Evolutionary conservation across 805 yeast species (phyloP).

Genomic region (Maudiozyma bulderi): DNA sequence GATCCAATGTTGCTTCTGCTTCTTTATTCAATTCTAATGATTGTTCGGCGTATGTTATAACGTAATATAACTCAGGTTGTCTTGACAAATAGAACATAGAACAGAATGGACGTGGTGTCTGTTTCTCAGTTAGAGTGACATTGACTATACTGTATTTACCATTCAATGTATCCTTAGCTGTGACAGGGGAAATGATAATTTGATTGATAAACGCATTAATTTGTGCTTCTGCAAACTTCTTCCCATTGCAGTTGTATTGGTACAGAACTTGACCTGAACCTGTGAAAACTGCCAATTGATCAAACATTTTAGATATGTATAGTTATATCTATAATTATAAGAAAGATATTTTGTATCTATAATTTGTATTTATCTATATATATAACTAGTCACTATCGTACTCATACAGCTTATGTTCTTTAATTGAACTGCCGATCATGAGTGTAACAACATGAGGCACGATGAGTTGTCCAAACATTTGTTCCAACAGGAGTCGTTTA

Average conservation of each 20-base stretch:
- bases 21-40: constrained; percentile 36
- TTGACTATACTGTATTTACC: constrained; percentile 13
- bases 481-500: no score
- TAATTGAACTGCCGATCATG: no score
- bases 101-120: constrained; percentile 11
- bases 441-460: no score
- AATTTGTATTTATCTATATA: not conserved
- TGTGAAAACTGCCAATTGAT: constrained; percentile 26
- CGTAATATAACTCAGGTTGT: constrained; percentile 27
- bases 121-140: constrained; percentile 3
- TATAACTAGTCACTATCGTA: no score
- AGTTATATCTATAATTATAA: no score
- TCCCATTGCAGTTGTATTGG: constrained; percentile 21
- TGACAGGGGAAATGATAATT: constrained; percentile 18
- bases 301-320: constrained; percentile 18
- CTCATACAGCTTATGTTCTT: no score
- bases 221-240: constrained; percentile 22
- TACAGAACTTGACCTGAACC: constrained; percentile 25
- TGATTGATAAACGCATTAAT: constrained; percentile 23
- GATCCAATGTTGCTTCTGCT: constrained; percentile 34
- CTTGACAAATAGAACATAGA: constrained; percentile 25
- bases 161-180: constrained; percentile 13
- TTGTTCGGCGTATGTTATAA: constrained; percentile 36
- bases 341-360: no score
- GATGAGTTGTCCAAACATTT: no score